These are phyloP conservation scores for Neolentinus lepideus DNA, from an alignment of 1,284 basidiomycete genomes.

Conservation along the genomic window DNA sequence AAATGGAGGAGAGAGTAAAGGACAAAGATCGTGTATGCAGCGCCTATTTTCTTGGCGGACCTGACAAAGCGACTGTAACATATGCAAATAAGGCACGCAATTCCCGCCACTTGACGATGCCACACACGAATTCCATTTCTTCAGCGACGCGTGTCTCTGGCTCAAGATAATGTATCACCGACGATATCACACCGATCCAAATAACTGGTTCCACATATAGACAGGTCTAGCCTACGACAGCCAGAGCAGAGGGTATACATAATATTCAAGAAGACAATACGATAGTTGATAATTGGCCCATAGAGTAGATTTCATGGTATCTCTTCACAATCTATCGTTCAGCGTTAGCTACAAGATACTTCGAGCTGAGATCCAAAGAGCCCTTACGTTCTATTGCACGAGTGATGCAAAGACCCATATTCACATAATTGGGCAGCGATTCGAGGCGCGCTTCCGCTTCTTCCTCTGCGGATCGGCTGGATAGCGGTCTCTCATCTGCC, in stretches of 20 bases:
- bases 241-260: neutral
- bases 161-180: too few species aligned
- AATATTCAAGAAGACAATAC: neutral
- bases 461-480: constrained; percentile 34
- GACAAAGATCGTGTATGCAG: constrained; percentile 2
- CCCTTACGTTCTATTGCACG: neutral
- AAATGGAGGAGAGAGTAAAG: constrained; percentile 6
- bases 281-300: neutral
- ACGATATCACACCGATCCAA: too few species aligned
- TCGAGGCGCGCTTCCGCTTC: neutral
- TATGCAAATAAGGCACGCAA: neutral
- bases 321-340: too few species aligned
- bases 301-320: neutral
- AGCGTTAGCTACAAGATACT: too few species aligned
- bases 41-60: neutral
- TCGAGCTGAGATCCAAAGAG: too few species aligned
- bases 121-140: neutral
- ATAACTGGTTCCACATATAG: too few species aligned
- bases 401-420: neutral
- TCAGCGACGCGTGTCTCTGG: too few species aligned
- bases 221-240: neutral
- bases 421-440: neutral
- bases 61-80: neutral
- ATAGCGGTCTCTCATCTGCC: constrained; percentile 65
- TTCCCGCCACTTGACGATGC: neutral